Conservation (phyloP, 352 stramenopile genomes). For the Globisporangium middletonii region DNA sequence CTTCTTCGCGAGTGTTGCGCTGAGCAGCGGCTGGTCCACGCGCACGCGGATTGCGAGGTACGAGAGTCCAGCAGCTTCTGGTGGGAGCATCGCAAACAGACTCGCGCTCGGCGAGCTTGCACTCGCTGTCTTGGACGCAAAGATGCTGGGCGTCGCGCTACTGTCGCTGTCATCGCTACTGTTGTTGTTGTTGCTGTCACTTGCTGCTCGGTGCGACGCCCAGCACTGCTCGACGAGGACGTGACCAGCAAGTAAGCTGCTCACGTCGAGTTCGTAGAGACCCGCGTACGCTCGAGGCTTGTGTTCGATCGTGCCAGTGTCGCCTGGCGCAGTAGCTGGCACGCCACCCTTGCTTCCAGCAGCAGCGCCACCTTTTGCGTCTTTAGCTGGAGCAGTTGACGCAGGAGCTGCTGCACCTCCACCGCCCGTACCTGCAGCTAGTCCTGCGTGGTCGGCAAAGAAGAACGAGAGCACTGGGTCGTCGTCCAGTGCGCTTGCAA, state of each 20-base stretch:
- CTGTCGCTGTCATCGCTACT: too few relatives aligned
- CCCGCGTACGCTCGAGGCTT: conserved; percentile 31
- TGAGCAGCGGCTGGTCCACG: conserved; percentile 46
- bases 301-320: not conserved
- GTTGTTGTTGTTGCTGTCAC: not conserved
- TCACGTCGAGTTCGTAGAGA: conserved; percentile 60
- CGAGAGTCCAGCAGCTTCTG: conserved; percentile 21
- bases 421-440: conserved; percentile 3
- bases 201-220: not conserved
- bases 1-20: conserved; percentile 23
- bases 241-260: conserved; percentile 31
- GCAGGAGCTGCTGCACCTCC: conserved; percentile 10
- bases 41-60: conserved; percentile 45
- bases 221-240: conserved; percentile 47
- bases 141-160: not conserved
- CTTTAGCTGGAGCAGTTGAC: conserved; percentile 20
- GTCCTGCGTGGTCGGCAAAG: conserved; percentile 38
- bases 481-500: conserved; percentile 38
- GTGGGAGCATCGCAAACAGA: conserved; percentile 20
- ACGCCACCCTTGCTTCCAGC: conserved; percentile 1
- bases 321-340: conserved; percentile 1
- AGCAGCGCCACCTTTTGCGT: conserved; percentile 20
- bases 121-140: conserved; percentile 5
- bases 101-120: conserved; percentile 13
- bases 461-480: conserved; percentile 66